Conservation (phyloP, 2,329 filamentous ascomycete genomes). For the Sphaerulina populicola region DNA sequence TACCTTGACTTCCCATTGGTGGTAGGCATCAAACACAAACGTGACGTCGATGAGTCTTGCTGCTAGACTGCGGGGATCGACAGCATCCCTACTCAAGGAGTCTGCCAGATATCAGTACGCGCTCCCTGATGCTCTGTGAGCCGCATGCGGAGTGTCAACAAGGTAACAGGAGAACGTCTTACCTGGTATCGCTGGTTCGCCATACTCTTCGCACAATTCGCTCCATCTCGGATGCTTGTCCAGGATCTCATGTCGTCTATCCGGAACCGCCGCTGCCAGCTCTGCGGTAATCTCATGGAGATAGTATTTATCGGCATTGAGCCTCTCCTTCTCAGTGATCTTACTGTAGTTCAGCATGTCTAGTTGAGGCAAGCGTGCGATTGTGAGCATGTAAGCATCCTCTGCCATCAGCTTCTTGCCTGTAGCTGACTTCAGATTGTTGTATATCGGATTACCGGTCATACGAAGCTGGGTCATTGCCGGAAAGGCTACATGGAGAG, state of each 20-base stretch:
- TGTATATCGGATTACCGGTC: slow-evolving; percentile 77
- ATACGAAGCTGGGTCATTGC: slow-evolving; percentile 67
- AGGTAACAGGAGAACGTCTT: slow-evolving; percentile 33
- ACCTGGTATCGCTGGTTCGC: slow-evolving; percentile 48
- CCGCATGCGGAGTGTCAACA: neutral
- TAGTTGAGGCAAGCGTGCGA: slow-evolving; percentile 64
- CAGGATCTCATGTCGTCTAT: slow-evolving; percentile 47
- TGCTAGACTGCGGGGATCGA: slow-evolving; percentile 74
- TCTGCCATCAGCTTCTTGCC: slow-evolving; percentile 50
- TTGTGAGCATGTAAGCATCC: slow-evolving; percentile 80
- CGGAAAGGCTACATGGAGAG: slow-evolving; percentile 59
- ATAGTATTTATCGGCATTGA: slow-evolving; percentile 90
- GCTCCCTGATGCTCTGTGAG: neutral
- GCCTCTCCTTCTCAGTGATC: slow-evolving; percentile 64
- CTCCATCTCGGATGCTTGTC: slow-evolving; percentile 61
- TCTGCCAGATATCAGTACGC: slow-evolving; percentile 32
- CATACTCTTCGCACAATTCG: slow-evolving; percentile 68
- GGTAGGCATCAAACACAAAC: slow-evolving; percentile 46
- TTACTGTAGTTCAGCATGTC: slow-evolving; percentile 61
- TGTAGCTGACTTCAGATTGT: slow-evolving; percentile 42
- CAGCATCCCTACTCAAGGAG: slow-evolving; percentile 15
- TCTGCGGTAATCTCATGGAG: slow-evolving; percentile 73
- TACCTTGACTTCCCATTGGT: slow-evolving; percentile 41
- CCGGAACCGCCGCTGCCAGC: slow-evolving; percentile 51
- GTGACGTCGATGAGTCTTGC: slow-evolving; percentile 59